phyloP scores from a whole-genome alignment of 345 rosid genomes.

The Bruguiera gymnorhiza region DNA sequence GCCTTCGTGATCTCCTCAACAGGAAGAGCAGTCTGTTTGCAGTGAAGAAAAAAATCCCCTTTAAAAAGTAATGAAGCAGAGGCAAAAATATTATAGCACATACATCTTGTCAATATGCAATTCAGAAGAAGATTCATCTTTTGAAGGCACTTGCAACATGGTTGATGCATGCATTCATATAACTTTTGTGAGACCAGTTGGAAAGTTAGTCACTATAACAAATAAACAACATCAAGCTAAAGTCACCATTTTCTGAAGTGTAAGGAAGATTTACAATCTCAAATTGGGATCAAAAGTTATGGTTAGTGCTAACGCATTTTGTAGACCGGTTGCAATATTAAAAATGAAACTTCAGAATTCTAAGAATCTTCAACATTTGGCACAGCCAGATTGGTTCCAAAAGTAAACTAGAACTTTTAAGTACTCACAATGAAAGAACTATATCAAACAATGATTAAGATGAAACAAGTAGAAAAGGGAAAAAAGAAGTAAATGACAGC shows the following conservation, averaged over 20 bases:
- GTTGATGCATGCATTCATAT: slow-evolving; percentile 2
- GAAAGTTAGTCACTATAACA: neutral
- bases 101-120: neutral
- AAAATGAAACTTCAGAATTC: no score
- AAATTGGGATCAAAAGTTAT: no score
- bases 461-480: neutral
- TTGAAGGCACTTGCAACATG: neutral
- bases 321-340: no score
- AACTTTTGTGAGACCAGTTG: neutral
- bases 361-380: no score
- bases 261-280: neutral
- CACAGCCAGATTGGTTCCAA: no score
- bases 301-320: no score
- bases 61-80: neutral
- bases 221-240: neutral
- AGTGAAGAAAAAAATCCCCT: slow-evolving; percentile 7
- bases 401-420: no score
- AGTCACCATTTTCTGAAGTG: neutral
- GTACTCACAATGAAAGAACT: no score
- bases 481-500: neutral
- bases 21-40: slow-evolving; percentile 61
- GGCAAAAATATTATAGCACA: neutral
- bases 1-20: slow-evolving; percentile 58
- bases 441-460: no score
- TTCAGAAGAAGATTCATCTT: neutral